Evolutionary conservation across 2,329 filamentous ascomycete species (phyloP).

Genomic region (Cytospora piceicola): DNA sequence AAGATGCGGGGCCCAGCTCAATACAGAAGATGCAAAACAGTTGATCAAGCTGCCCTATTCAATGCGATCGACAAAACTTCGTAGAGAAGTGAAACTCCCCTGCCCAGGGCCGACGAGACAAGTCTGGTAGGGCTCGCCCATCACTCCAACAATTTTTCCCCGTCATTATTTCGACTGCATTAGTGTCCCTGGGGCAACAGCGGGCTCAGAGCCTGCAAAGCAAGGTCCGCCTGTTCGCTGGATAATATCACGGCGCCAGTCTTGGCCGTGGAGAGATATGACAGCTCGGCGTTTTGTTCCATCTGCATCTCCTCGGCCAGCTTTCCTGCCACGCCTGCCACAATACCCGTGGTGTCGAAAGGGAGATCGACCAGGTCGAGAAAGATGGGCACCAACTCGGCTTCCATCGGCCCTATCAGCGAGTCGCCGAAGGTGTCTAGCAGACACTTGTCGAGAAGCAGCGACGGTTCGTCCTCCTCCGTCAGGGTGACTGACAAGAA

Average conservation of each 20-base stretch:
- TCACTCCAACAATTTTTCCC: not conserved
- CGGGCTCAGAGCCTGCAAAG: conserved; percentile 69
- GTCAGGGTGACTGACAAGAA: conserved; percentile 78
- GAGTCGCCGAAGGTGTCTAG: conserved; percentile 70
- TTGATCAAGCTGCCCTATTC: not conserved
- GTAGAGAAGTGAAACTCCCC: not conserved
- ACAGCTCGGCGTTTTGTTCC: conserved; percentile 71
- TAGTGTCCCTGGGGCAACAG: conserved; percentile 46
- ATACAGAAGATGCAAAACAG: not conserved
- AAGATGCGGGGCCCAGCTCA: conserved; percentile 7
- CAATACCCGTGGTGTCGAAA: conserved; percentile 88
- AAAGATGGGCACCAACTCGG: conserved; percentile 81
- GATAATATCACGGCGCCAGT: conserved; percentile 89
- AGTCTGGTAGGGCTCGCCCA: not conserved
- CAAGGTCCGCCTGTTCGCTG: conserved; percentile 72
- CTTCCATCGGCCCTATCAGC: conserved; percentile 74
- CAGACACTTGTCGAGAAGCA: conserved; percentile 72
- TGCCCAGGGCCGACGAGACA: not conserved
- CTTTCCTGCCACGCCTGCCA: conserved; percentile 87
- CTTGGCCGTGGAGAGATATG: conserved; percentile 85
- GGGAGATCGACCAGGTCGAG: conserved; percentile 81
- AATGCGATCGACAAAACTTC: conserved; percentile 6
- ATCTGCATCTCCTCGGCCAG: conserved; percentile 73
- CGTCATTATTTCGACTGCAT: conserved; percentile 1
- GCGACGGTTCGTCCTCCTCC: conserved; percentile 72